Conservation (phyloP, 179 eudicot genomes). For the Carnegiea gigantea region DNA sequence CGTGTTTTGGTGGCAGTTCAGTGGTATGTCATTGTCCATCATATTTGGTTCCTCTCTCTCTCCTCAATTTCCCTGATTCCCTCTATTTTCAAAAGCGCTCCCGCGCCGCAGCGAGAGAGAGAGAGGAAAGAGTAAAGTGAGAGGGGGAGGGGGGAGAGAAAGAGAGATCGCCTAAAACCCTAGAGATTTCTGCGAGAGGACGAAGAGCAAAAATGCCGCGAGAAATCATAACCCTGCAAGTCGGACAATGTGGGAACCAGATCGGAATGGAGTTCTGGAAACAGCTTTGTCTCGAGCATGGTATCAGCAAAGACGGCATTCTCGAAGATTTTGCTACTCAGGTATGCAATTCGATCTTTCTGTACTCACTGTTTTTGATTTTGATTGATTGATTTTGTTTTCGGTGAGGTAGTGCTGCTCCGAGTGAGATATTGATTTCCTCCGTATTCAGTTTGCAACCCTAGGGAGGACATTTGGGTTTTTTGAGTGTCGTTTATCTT, state of each 20-base stretch:
- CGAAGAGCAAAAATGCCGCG: slow-evolving; percentile 63
- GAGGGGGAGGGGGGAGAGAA: background rate
- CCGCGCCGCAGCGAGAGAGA: slow-evolving; percentile 30
- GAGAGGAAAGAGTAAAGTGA: slow-evolving; percentile 19
- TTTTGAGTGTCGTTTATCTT: background rate
- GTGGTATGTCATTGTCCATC: no score
- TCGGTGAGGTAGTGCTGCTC: background rate
- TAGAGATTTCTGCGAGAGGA: slow-evolving; percentile 26
- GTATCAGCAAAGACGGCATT: slow-evolving; percentile 92
- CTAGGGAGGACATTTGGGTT: background rate
- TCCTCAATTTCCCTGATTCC: slow-evolving; percentile 29
- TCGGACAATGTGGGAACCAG: slow-evolving; percentile 99
- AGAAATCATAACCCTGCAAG: slow-evolving; percentile 92
- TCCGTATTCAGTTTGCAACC: background rate
- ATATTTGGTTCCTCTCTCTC: background rate
- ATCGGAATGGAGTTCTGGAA: slow-evolving; percentile 99
- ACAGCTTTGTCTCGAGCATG: slow-evolving; percentile 96
- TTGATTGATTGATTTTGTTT: background rate
- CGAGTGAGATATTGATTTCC: slow-evolving; percentile 4
- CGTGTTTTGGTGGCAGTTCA: no score
- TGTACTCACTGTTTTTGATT: background rate
- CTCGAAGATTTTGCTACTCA: slow-evolving; percentile 99
- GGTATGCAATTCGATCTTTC: slow-evolving; percentile 31
- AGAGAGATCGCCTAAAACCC: slow-evolving; percentile 27
- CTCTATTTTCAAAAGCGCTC: slow-evolving; percentile 35